Conservation (phyloP, 768 basidiomycete genomes). For the Pisolithus tinctorius region DNA sequence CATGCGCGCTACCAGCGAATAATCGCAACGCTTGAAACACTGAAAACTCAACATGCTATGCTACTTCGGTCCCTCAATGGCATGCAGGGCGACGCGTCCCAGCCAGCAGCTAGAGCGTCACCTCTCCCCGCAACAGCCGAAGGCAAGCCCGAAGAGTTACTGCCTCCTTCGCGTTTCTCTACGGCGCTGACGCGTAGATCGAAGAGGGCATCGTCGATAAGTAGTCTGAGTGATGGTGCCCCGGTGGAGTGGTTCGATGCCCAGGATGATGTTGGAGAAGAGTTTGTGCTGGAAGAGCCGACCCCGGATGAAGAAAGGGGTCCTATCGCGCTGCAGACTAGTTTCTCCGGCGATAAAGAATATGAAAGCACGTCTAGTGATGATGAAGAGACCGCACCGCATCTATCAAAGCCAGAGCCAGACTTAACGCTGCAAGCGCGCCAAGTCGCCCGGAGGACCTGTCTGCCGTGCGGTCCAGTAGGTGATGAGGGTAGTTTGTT, state of each 20-base stretch:
- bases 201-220: slow-evolving; percentile 41
- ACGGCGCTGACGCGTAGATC: slow-evolving; percentile 28
- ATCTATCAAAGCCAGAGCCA: background rate
- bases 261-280: slow-evolving; percentile 39
- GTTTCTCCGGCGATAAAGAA: slow-evolving; percentile 35
- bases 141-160: slow-evolving; percentile 34
- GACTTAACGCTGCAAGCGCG: slow-evolving; percentile 6
- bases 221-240: slow-evolving; percentile 41
- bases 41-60: slow-evolving; percentile 54
- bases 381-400: slow-evolving; percentile 31
- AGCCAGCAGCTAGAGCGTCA: slow-evolving; percentile 19
- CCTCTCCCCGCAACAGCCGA: slow-evolving; percentile 42
- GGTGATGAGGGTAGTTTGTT: slow-evolving; percentile 82
- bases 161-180: slow-evolving; percentile 18
- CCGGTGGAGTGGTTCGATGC: slow-evolving; percentile 76
- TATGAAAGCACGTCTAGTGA: slow-evolving; percentile 41
- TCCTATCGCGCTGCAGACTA: slow-evolving; percentile 32
- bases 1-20: slow-evolving; percentile 36
- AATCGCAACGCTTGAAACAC: slow-evolving; percentile 39
- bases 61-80: slow-evolving; percentile 40
- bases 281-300: slow-evolving; percentile 55
- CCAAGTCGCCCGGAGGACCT: slow-evolving; percentile 44
- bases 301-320: slow-evolving; percentile 34
- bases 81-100: slow-evolving; percentile 22
- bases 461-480: slow-evolving; percentile 51